phyloP scores from a whole-genome alignment of 768 basidiomycete genomes.

The Coprinopsis sp. region DNA sequence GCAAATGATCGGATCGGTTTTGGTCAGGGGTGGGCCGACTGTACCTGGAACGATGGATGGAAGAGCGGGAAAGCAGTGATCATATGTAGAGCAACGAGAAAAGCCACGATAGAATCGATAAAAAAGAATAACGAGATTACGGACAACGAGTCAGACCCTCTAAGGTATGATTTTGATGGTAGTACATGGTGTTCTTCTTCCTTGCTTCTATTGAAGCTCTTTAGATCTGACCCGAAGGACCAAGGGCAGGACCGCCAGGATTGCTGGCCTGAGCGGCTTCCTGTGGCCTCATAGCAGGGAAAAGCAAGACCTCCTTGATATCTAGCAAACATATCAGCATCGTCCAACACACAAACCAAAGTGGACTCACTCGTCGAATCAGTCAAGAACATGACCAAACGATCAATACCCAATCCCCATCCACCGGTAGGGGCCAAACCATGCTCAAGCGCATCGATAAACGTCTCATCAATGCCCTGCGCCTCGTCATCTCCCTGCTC shows the following conservation, averaged over 20 bases:
- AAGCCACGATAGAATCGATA: too few species aligned
- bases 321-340: slow-evolving; percentile 38
- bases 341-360: background rate
- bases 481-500: slow-evolving; percentile 97
- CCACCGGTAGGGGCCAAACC: slow-evolving; percentile 97
- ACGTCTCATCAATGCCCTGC: slow-evolving; percentile 94
- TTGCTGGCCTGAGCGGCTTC: slow-evolving; percentile 35
- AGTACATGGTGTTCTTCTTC: too few species aligned
- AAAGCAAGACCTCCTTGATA: slow-evolving; percentile 94
- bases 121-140: too few species aligned
- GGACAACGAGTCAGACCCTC: too few species aligned
- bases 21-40: too few species aligned
- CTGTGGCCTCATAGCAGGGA: slow-evolving; percentile 95
- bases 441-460: slow-evolving; percentile 95
- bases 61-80: too few species aligned
- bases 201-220: too few species aligned
- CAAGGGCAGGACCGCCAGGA: slow-evolving; percentile 20
- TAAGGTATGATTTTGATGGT: too few species aligned
- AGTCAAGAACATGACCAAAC: slow-evolving; percentile 97
- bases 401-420: slow-evolving; percentile 95
- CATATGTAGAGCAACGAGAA: too few species aligned
- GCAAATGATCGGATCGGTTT: too few species aligned
- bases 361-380: slow-evolving; percentile 78
- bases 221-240: slow-evolving; percentile 30
- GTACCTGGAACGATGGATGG: too few species aligned